Evolutionary conservation across 129 eudicot species (phyloP).

Genomic region (Centrapalus pauciflorus): DNA sequence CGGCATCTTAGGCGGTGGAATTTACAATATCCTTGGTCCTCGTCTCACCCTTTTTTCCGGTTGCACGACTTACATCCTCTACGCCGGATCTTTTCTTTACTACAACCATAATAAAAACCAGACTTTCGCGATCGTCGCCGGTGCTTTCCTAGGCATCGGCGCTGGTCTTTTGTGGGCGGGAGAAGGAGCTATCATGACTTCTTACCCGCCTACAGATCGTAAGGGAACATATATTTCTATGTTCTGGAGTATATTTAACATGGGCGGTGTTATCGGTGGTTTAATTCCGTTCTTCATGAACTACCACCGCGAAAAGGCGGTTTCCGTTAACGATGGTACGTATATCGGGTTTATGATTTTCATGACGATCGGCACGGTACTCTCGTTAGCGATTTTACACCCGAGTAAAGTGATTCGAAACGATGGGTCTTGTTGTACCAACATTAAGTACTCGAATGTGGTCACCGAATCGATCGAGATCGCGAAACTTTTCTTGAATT

Average conservation of each 20-base stretch:
- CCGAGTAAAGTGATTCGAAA: conserved; percentile 75
- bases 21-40: conserved; percentile 89
- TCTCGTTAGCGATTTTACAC: conserved; percentile 61
- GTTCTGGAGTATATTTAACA: conserved; percentile 86
- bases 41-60: conserved; percentile 68
- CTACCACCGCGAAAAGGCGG: conserved; percentile 49
- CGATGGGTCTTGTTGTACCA: conserved; percentile 74
- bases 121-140: conserved; percentile 65
- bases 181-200: conserved; percentile 94
- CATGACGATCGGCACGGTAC: conserved; percentile 67
- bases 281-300: conserved; percentile 69
- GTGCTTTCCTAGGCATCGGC: conserved; percentile 79
- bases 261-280: conserved; percentile 98
- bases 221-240: conserved; percentile 81
- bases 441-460: conserved; percentile 66
- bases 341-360: conserved; percentile 90
- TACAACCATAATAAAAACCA: conserved; percentile 79
- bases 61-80: conserved; percentile 74
- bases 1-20: conserved; percentile 90
- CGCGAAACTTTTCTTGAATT: conserved; percentile 51
- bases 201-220: conserved; percentile 65
- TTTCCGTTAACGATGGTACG: conserved; percentile 88
- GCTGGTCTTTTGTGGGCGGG: conserved; percentile 98
- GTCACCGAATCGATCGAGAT: conserved; percentile 40
- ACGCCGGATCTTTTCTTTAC: conserved; percentile 80